Evolutionary conservation across 2,329 filamentous ascomycete species (phyloP), one percentile per base, ranked within the genome.

Genomic region (Microdochium bolleyi): DNA sequence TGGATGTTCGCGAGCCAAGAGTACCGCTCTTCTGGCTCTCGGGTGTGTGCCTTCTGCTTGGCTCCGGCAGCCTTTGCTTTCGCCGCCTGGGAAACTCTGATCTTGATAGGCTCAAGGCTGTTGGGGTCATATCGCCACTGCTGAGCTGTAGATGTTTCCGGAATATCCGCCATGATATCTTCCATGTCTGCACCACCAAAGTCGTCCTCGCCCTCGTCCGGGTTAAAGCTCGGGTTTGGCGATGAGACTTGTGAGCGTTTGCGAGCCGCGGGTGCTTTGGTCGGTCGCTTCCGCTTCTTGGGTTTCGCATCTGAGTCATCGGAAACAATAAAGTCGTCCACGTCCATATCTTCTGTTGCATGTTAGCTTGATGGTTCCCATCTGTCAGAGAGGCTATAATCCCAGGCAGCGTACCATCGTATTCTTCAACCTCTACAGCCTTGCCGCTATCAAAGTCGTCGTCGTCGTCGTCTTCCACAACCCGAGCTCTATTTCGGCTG

Each of bases 271-370:
- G 72, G 64, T 14, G 75, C 55, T 62, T 82, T 79, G 13, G 76
- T 62, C 2, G 82, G 67, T n/a, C 87, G 78, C 70, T 95, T 96
- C 61, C 87, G 74, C 70, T 95, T 96, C 64, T 83, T 87, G 0
- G 86, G 74, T 24, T 76, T 64, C 19, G 84, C 87, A 49, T 95
- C 91, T 0, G 89, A 92, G 44, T 95, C 89, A 61, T 96, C 92
- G 0, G 87, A 84, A 3, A 87, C 91, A 24, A 97, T 77, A 62
- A 97, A 97, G 66, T 96, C 88, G 56, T 86, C 89, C 73, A 95
- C 83, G 52, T 94, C 89, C 73, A 95, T 83, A 52, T 94, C 89
- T 70, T 78, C 73, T 80, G 41, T 24, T 46, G 21, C 19, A 5
- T 8, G 41, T 46, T 19, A 46, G 41, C 41, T 16, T 41, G 19